Percentiles rank a stretch among this genome's conserved stretches.
These are phyloP conservation scores for Thalassiosira pacifica DNA, from an alignment of 352 stramenopile genomes.

Conservation along the genomic window DNA sequence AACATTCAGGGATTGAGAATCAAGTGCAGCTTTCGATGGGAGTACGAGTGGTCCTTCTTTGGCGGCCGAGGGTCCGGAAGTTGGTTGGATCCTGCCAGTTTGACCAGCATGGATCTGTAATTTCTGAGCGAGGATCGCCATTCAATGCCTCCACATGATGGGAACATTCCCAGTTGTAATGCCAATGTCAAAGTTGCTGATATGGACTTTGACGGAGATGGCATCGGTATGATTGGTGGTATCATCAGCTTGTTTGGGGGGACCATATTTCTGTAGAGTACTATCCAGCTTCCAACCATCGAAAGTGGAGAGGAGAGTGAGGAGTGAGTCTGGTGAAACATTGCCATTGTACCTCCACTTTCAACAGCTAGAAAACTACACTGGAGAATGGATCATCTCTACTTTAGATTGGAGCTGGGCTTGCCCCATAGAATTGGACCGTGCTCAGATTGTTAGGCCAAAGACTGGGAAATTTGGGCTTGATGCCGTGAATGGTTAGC, in stretches of 20 bases:
- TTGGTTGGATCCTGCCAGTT: background rate
- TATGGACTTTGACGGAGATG: conserved; percentile 68
- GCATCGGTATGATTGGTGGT: conserved; percentile 45
- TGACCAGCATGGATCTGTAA: background rate
- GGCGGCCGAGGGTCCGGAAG: conserved; percentile 8
- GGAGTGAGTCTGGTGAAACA: too few species aligned
- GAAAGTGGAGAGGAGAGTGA: conserved; percentile 1
- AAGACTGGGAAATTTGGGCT: too few species aligned
- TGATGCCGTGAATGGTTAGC: too few species aligned
- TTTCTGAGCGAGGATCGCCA: conserved; percentile 57
- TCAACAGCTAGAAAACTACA: conserved; percentile 36
- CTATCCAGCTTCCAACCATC: conserved; percentile 7
- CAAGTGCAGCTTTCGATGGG: conserved; percentile 70
- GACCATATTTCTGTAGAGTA: conserved; percentile 51
- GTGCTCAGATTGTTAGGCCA: too few species aligned
- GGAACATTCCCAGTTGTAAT: conserved; percentile 46
- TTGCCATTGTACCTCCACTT: conserved; percentile 42
- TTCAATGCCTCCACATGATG: conserved; percentile 38
- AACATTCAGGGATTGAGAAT: conserved; percentile 63
- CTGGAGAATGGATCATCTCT: conserved; percentile 51
- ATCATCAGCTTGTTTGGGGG: conserved; percentile 69
- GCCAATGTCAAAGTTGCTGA: conserved; percentile 54
- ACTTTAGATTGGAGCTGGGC: too few species aligned
- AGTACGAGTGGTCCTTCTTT: conserved; percentile 58
- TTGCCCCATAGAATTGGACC: too few species aligned